Conservation (phyloP, 2,329 filamentous ascomycete species). For the Periconia sp. region DNA sequence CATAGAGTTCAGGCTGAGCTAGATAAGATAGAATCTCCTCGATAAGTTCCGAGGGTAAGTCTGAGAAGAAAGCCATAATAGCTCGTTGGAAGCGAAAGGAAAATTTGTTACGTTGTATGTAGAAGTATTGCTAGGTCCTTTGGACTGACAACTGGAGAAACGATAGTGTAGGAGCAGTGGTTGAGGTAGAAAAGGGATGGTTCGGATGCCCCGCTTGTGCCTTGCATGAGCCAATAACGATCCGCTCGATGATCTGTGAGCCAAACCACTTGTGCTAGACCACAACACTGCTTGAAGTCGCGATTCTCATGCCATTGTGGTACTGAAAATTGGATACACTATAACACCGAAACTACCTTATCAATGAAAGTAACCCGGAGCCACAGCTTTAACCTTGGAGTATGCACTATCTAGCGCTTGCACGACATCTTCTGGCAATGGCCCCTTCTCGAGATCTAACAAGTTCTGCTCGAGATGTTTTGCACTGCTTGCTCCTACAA, state of each 20-base stretch:
- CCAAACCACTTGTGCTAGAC: too few species aligned
- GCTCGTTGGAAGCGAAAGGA: neutral
- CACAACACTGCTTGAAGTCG: too few species aligned
- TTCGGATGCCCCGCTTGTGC: too few species aligned
- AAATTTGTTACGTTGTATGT: neutral
- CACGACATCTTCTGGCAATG: constrained; percentile 77
- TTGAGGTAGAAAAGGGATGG: too few species aligned
- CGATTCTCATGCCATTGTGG: too few species aligned
- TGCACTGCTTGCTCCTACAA: constrained; percentile 63
- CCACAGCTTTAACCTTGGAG: neutral
- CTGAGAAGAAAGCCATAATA: constrained; percentile 26
- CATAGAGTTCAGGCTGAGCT: constrained; percentile 22
- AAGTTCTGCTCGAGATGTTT: constrained; percentile 63
- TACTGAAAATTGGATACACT: too few species aligned
- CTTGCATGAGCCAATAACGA: too few species aligned
- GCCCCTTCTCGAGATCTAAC: constrained; percentile 65
- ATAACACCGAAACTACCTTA: too few species aligned
- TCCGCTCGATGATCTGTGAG: too few species aligned
- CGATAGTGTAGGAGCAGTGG: too few species aligned
- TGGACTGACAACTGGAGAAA: too few species aligned
- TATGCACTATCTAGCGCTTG: constrained; percentile 64
- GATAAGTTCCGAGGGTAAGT: constrained; percentile 30
- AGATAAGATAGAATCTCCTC: constrained; percentile 28
- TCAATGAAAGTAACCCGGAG: neutral
- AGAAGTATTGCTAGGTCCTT: too few species aligned